Percentiles rank a stretch among this genome's conserved stretches.
These are phyloP conservation scores for Alliaria petiolata DNA, from an alignment of 345 rosid genomes.

Conservation along the genomic window DNA sequence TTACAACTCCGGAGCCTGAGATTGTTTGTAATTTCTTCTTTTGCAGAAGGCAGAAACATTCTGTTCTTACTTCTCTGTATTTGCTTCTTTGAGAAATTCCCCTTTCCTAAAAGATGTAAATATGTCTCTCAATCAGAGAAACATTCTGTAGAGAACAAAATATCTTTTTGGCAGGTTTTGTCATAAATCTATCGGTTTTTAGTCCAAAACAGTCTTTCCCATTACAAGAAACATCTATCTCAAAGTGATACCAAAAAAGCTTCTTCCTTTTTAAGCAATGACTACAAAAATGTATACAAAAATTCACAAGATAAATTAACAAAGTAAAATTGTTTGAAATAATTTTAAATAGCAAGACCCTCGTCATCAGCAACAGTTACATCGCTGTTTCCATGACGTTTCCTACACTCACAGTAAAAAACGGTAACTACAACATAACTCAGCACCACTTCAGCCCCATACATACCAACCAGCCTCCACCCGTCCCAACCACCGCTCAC, in stretches of 20 bases:
- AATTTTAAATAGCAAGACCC: slow-evolving; percentile 12
- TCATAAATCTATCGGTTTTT: too few species aligned
- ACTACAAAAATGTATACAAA: not conserved
- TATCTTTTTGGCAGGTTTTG: too few species aligned
- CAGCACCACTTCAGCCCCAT: slow-evolving; percentile 54
- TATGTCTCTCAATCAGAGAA: not conserved
- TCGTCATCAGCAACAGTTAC: slow-evolving; percentile 3
- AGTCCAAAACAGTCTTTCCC: too few species aligned
- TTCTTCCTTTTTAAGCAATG: not conserved
- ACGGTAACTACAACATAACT: slow-evolving; percentile 56
- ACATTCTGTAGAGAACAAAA: too few species aligned
- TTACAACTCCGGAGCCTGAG: not conserved
- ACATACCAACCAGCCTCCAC: slow-evolving; percentile 41
- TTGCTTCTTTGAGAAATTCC: not conserved
- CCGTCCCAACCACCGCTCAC: slow-evolving; percentile 36
- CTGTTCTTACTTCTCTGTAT: not conserved
- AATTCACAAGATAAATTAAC: slow-evolving; percentile 7
- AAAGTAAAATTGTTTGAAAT: not conserved
- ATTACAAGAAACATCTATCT: not conserved
- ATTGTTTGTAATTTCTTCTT: not conserved
- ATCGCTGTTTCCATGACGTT: slow-evolving; percentile 21
- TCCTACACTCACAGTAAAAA: slow-evolving; percentile 59
- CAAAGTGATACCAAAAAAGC: not conserved
- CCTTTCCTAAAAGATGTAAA: not conserved
- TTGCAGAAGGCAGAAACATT: not conserved